A percentile compares a stretch with the other conserved stretches of the same genome.
Conservation (phyloP, 1,139 yeast species). For the Starmera stellimalicola region DNA sequence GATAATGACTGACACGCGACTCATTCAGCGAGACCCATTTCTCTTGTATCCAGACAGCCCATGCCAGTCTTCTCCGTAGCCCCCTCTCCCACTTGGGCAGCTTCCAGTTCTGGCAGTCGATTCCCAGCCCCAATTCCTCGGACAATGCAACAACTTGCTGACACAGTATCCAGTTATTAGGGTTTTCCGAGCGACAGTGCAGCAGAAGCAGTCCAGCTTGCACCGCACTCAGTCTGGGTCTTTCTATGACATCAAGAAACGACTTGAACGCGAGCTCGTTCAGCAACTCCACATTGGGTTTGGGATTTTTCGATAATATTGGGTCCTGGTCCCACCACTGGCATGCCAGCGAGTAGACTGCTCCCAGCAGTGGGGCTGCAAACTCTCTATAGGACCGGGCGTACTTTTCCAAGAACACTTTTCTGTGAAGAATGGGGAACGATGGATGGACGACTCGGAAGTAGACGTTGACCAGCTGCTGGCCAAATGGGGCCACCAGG, state of each 20-base stretch:
- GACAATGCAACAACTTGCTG: constrained; percentile 81
- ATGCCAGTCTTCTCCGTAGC: constrained; percentile 70
- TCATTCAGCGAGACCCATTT: constrained; percentile 79
- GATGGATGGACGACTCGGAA: constrained; percentile 72
- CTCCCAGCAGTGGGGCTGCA: constrained; percentile 68
- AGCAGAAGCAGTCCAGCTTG: constrained; percentile 66
- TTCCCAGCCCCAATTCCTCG: constrained; percentile 78
- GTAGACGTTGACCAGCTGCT: constrained; percentile 57
- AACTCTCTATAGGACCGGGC: constrained; percentile 69
- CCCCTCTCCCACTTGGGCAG: constrained; percentile 92
- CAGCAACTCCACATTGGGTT: constrained; percentile 56
- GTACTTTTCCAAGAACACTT: constrained; percentile 68
- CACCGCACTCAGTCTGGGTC: constrained; percentile 73
- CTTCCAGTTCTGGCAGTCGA: constrained; percentile 82
- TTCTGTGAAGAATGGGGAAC: constrained; percentile 68
- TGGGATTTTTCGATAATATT: constrained; percentile 47
- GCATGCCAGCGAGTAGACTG: constrained; percentile 64
- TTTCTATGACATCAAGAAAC: constrained; percentile 49
- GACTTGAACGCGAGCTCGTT: constrained; percentile 49
- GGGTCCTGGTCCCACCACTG: constrained; percentile 87
- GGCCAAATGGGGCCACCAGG: constrained; percentile 72
- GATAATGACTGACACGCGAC: constrained; percentile 69
- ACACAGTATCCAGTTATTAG: constrained; percentile 69
- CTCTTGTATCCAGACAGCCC: constrained; percentile 90
- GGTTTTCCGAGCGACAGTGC: constrained; percentile 48